Evolutionary conservation across 805 yeast genomes (phyloP), one percentile per base, ranked within the genome.

Genomic region (Candida suzukii): DNA sequence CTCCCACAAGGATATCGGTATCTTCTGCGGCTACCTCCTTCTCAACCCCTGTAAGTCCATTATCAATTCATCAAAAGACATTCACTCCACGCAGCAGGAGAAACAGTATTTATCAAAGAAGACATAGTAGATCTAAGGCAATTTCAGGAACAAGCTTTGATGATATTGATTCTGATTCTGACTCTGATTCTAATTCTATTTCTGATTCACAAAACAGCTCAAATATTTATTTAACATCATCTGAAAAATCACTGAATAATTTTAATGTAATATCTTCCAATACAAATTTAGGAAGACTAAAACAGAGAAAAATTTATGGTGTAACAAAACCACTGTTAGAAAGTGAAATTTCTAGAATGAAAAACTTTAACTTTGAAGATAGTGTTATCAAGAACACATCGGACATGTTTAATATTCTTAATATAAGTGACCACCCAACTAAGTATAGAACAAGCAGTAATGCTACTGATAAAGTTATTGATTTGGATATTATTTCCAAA

Each of bases 401-500:
- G 10, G 22, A 18, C 6, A 12, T 4, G n/a, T 4, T 18, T 3
- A 3, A 17, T 9, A 10, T 12, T 12, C n/a, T 6, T 19, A 12
- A 31, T 6, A 8, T 3, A 8, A 7, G 6, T 3, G 13, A 3
- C 5, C 18, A 18, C n/a, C 7, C n/a, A 4, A 28, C 41, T 10
- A 38, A 22, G n/a, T 47, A 47, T 30, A 35, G 28, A 30, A 40
- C 41, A 14, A 31, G 35, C 26, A 40, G 30, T 19, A 35, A 38
- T 22, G 39, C 44, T 2, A 46, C 50, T 13, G 27, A 41, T 17
- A 46, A 40, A 20, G 35, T 35, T 16, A 51, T 53, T 18, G 45
- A 53, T 35, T 35, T 53, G 31, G 57, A 52, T 40, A 50, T 47
- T 16, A 43, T 51, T 19, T 41, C 41, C 6, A 44, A 26, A 16